phyloP scores from a whole-genome alignment of 371 early-diverging fungal species.

The Catenaria anguillulae region DNA sequence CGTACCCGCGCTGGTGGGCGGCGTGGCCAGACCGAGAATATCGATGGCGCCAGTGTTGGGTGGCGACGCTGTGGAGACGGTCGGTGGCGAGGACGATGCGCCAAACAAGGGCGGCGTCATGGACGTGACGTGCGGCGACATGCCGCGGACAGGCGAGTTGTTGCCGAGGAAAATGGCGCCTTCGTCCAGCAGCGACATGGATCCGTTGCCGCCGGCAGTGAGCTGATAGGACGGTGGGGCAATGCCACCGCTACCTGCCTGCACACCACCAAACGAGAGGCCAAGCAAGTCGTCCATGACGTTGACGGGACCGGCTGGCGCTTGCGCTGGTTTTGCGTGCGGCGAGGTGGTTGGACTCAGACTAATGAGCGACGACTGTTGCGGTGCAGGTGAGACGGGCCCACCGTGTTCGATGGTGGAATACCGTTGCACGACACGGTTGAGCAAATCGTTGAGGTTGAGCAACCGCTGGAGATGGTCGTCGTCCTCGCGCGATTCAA shows the following conservation, averaged over 20 bases:
- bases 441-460: constrained; percentile 7
- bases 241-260: background rate
- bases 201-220: background rate
- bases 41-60: background rate
- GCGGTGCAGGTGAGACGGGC: background rate
- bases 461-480: constrained; percentile 25
- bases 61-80: too few relatives aligned
- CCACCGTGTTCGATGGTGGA: background rate
- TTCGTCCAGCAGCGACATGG: background rate
- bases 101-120: too few relatives aligned
- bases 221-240: background rate
- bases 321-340: too few relatives aligned
- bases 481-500: constrained; percentile 45
- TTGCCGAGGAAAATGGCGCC: background rate
- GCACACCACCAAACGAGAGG: background rate
- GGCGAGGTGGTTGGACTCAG: background rate
- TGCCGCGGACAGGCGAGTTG: background rate
- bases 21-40: background rate
- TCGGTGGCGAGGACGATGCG: background rate
- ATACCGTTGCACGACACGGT: constrained; percentile 6
- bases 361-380: background rate
- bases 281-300: background rate
- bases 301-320: background rate
- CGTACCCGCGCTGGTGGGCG: background rate
- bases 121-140: background rate